Base-by-base conservation (phyloP, 345 rosid species). In the Euphorbia tirucalli region DNA sequence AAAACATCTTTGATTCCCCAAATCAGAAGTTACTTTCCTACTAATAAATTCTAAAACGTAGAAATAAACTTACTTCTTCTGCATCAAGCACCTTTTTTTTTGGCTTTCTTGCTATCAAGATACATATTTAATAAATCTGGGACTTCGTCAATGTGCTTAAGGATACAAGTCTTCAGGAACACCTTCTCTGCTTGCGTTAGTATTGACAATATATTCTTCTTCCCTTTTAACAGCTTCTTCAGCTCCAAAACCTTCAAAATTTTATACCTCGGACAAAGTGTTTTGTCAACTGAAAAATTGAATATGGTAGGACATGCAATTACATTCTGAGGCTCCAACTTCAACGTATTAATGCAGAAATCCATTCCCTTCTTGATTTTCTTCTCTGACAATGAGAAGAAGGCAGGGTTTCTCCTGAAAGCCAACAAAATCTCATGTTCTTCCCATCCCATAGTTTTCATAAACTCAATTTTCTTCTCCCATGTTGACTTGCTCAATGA, bases 371-470 rank as follows among this genome's bases (percentile, higher is more conserved):
- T 71, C 75, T 68, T 62, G 7, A 78, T 11, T 59, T 75, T 81
- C 57, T 75, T 65, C 71, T 72, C 75, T 6, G 82, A 70, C 50
- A 21, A 9, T 37, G 71, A 44, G 22, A 71, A 75, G 24, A 13
- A 4, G 27, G 16, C 24, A 1, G 82, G 82, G 5, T 37, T 0
- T 35, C 48, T 13, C 68, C 32, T 66, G 59, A 82, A 82, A 35
- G 60, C 66, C 14, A 43, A 43, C 11, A 68, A 39, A 41, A 75
- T 71, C 16, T 82, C 78, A 37, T 78, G 75, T 27, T 75, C 59
- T 18, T 65, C 73, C 78, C 77, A 82, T 1, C 85, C 82, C 48
- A 75, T 4, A 58, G 77, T 75, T 71, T 75, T 64, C 32, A 78
- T 27, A 27, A 75, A 1, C 25, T 72, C 75, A 7, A 78, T 65